phyloP scores from a whole-genome alignment of 2,329 filamentous ascomycete genomes.

The Sarocladium brachiariae region DNA sequence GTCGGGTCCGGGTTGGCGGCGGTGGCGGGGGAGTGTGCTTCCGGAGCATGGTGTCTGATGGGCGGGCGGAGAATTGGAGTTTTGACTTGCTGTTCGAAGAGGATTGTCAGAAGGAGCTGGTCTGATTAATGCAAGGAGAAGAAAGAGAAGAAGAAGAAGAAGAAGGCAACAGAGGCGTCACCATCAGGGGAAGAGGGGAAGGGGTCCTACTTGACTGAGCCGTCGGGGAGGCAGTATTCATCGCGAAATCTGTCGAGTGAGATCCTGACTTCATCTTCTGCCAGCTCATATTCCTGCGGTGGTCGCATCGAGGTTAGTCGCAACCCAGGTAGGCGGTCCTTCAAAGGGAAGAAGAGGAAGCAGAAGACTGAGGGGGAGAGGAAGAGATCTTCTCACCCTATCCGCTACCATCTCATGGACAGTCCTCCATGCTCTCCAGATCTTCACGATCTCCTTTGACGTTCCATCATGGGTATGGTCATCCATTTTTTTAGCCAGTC shows the following conservation, averaged over 20 bases:
- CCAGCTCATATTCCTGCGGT: conserved; percentile 79
- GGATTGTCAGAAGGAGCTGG: no score
- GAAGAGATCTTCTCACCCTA: conserved; percentile 59
- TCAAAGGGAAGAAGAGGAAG: no score
- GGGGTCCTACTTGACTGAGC: conserved; percentile 75
- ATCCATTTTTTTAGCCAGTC: conserved; percentile 26
- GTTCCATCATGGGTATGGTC: conserved; percentile 41
- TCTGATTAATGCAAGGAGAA: no score
- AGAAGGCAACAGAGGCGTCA: background rate
- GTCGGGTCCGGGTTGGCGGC: conserved; percentile 61
- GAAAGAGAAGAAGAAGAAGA: background rate
- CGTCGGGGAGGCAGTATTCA: conserved; percentile 65
- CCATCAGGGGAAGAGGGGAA: background rate
- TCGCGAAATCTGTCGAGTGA: conserved; percentile 72
- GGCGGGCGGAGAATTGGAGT: conserved; percentile 83
- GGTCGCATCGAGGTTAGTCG: background rate
- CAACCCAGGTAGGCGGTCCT: no score
- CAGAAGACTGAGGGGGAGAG: no score
- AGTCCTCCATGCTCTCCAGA: conserved; percentile 93
- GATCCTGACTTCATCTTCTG: conserved; percentile 83
- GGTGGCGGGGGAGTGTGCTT: conserved; percentile 71
- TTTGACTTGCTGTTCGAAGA: conserved; percentile 71
- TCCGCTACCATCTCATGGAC: conserved; percentile 93
- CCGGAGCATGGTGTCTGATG: conserved; percentile 74
- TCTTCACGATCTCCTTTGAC: conserved; percentile 52